Evolutionary conservation across 2,329 filamentous ascomycete genomes (phyloP).

Genomic region (Aspergillus sp.): DNA sequence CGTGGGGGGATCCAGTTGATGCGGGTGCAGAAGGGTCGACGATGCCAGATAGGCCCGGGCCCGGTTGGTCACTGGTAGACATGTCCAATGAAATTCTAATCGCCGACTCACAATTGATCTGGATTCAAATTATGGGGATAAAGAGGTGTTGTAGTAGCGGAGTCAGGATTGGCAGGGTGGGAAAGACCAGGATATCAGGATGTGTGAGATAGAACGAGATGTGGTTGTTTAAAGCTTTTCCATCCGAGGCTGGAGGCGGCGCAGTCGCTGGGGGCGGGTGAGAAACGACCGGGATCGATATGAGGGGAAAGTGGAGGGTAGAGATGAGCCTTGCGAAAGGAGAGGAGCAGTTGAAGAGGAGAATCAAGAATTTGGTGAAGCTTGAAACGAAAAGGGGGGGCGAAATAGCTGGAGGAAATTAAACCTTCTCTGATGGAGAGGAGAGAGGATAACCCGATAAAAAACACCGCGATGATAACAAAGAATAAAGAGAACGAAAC

Average conservation of each 20-base stretch:
- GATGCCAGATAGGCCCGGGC: constrained; percentile 10
- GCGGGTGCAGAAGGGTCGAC: constrained; percentile 13
- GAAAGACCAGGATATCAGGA: not conserved
- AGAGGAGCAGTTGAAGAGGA: constrained; percentile 1
- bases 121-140: not conserved
- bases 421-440: too few species aligned
- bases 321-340: not conserved
- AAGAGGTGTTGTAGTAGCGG: not conserved
- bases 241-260: not conserved
- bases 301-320: not conserved
- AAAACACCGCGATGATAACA: too few species aligned
- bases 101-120: not conserved
- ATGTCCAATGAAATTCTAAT: constrained; percentile 4
- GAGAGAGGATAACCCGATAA: too few species aligned
- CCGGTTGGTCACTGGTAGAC: constrained; percentile 13
- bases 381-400: too few species aligned
- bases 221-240: too few species aligned
- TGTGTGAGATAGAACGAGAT: not conserved
- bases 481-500: too few species aligned
- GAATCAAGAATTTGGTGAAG: not conserved
- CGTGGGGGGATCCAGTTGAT: constrained; percentile 15
- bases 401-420: too few species aligned
- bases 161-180: not conserved
- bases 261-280: not conserved
- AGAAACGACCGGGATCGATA: not conserved